Base-by-base conservation (phyloP, 139 green algal genomes). In the Micractinium sp. region DNA sequence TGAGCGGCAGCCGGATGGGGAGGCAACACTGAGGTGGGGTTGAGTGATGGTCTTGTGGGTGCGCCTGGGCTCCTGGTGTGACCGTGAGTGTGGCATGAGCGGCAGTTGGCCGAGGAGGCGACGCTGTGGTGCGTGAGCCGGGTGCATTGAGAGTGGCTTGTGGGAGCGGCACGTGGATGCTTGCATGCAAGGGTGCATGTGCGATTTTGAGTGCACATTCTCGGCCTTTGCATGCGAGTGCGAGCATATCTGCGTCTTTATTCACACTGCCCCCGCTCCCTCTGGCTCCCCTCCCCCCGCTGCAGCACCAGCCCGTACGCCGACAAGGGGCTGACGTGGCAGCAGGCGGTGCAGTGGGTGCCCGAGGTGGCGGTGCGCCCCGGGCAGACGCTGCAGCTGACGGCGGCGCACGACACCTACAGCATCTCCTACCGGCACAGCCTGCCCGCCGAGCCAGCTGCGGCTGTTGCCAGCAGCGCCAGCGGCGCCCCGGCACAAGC, bases 281-380 rank as follows among this genome's bases (percentile, higher is more conserved):
- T 71, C 63, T 71, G 66, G 25, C 27, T 20, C 36, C 76, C 36
- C 36, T 81, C 41, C 38, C 36, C 47, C 79, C 47, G 0, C 36
- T 67, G 83, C 83, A 87, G 80, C 85, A 94, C 91, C 60, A 92
- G 88, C 82, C 93, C 94, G 0, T 93, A 95, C 67, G n/a, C 29
- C n/a, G 84, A 90, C 33, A 93, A 95, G 85, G 93, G 93, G 0
- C 75, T 81, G 56, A 95, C 93, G 53, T 95, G 92, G 92, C 93
- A 92, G 87, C 95, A 97, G 81, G 96, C 96, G 41, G 93, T 98
- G 41, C 96, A 98, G 85, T 95, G 90, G 81, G 39, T 98, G 67
- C 74, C 89, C 22, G 95, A 97, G 91, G 47, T 94, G 35, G 41
- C 33, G 31, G 92, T 96, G 61, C 7, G 38, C 23, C 29, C 56